Percentiles rank a stretch among this genome's conserved stretches.
These are phyloP conservation scores for Endoconidiophora polonica DNA, from an alignment of 2,329 filamentous ascomycete genomes.

Conservation along the genomic window DNA sequence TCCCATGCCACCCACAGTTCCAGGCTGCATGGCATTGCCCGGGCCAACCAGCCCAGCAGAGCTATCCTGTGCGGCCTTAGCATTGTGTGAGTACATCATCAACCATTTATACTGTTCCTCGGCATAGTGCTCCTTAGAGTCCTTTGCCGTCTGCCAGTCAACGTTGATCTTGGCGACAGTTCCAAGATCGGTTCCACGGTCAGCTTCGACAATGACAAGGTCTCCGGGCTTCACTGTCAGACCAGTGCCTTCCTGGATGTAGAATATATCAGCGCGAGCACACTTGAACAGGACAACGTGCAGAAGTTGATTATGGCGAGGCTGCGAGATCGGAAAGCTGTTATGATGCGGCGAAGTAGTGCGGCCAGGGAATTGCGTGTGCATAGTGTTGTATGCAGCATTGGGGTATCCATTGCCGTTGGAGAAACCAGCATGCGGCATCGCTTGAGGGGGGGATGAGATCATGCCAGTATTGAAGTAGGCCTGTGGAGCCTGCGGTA, in stretches of 20 bases:
- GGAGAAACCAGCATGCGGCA: slow-evolving; percentile 14
- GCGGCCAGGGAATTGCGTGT: slow-evolving; percentile 8
- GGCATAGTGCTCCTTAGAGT: slow-evolving; percentile 76
- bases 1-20: slow-evolving; percentile 64
- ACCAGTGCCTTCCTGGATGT: slow-evolving; percentile 89
- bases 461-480: slow-evolving; percentile 9
- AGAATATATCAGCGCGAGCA: slow-evolving; percentile 86
- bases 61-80: slow-evolving; percentile 41
- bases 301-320: slow-evolving; percentile 50
- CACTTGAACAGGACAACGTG: slow-evolving; percentile 96
- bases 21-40: slow-evolving; percentile 15
- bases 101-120: slow-evolving; percentile 97
- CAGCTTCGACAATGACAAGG: slow-evolving; percentile 91
- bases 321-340: slow-evolving; percentile 44
- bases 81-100: slow-evolving; percentile 92
- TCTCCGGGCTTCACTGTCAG: slow-evolving; percentile 81
- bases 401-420: slow-evolving; percentile 19
- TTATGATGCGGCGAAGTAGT: slow-evolving; percentile 44
- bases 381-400: slow-evolving; percentile 6
- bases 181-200: slow-evolving; percentile 87
- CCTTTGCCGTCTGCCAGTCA: slow-evolving; percentile 72
- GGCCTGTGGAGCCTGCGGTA: background rate
- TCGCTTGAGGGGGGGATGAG: slow-evolving; percentile 8
- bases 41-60: slow-evolving; percentile 32
- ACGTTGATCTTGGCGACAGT: slow-evolving; percentile 82